Evolutionary conservation across 768 basidiomycete genomes (phyloP).

Genomic region (Termitomyces sp.): DNA sequence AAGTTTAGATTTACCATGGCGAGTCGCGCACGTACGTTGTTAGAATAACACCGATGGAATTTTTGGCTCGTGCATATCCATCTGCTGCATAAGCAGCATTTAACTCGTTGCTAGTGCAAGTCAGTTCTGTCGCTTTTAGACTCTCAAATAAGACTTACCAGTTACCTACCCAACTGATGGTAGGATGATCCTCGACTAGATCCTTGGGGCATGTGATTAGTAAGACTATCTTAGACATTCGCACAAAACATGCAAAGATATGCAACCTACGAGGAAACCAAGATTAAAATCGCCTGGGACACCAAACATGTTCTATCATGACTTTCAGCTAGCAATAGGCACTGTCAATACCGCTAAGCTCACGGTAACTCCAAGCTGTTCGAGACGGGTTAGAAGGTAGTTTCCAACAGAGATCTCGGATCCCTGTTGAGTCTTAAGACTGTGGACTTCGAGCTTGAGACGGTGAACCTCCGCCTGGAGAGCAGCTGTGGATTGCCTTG

Average conservation of each 20-base stretch:
- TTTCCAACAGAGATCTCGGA: slow-evolving; percentile 43
- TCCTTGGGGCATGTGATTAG: slow-evolving; percentile 43
- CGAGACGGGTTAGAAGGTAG: slow-evolving; percentile 53
- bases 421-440: slow-evolving; percentile 28
- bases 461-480: slow-evolving; percentile 44
- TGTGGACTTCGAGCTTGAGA: slow-evolving; percentile 42
- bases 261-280: slow-evolving; percentile 42
- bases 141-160: slow-evolving; percentile 35
- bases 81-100: slow-evolving; percentile 91
- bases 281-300: slow-evolving; percentile 88
- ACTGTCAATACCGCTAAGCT: neutral
- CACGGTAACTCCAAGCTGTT: slow-evolving; percentile 55
- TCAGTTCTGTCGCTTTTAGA: neutral
- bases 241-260: neutral
- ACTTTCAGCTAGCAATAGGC: neutral
- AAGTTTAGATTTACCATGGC: neutral
- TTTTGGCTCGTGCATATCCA: slow-evolving; percentile 88
- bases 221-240: slow-evolving; percentile 1
- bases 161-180: slow-evolving; percentile 84
- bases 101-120: slow-evolving; percentile 62
- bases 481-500: slow-evolving; percentile 16
- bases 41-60: slow-evolving; percentile 62
- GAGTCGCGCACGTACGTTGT: slow-evolving; percentile 63
- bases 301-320: slow-evolving; percentile 67
- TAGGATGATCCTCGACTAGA: slow-evolving; percentile 72